phyloP scores from a whole-genome alignment of 306 rosid genomes.

The Cyclanthera cordifolia region DNA sequence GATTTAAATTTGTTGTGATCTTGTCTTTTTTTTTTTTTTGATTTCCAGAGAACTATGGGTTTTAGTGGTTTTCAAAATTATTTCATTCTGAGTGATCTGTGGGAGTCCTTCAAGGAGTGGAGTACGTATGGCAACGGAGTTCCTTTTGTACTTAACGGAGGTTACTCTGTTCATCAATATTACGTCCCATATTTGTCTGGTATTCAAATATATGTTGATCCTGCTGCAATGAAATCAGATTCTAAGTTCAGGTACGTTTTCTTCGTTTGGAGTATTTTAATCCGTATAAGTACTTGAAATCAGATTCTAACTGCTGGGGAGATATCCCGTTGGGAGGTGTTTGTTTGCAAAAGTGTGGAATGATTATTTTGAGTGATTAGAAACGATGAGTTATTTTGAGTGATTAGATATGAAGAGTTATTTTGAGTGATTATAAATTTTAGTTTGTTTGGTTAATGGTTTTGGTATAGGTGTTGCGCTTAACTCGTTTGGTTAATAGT shows the following conservation, averaged over 20 bases:
- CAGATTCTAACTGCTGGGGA: no score
- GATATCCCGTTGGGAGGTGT: no score
- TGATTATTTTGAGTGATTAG: no score
- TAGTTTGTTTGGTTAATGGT: no score
- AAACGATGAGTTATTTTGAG: no score
- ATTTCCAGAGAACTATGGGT: slow-evolving; percentile 35
- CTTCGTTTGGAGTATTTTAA: background rate
- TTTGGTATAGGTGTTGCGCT: no score
- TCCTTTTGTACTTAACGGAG: slow-evolving; percentile 55
- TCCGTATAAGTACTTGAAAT: background rate
- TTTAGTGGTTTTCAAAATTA: slow-evolving; percentile 52
- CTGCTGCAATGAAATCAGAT: slow-evolving; percentile 37
- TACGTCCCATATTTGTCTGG: slow-evolving; percentile 88
- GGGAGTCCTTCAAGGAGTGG: slow-evolving; percentile 91
- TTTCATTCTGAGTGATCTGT: slow-evolving; percentile 60
- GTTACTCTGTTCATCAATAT: slow-evolving; percentile 67
- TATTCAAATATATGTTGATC: slow-evolving; percentile 61
- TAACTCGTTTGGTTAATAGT: no score
- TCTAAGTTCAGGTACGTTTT: slow-evolving; percentile 44
- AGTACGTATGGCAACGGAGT: slow-evolving; percentile 94
- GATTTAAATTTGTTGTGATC: background rate
- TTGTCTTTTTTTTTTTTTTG: slow-evolving; percentile 24
- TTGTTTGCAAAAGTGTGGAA: no score
- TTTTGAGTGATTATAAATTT: no score
- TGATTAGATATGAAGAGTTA: no score